Evolutionary conservation across 139 green algal genomes (phyloP).

Genomic region (Chlorella vulgaris): DNA sequence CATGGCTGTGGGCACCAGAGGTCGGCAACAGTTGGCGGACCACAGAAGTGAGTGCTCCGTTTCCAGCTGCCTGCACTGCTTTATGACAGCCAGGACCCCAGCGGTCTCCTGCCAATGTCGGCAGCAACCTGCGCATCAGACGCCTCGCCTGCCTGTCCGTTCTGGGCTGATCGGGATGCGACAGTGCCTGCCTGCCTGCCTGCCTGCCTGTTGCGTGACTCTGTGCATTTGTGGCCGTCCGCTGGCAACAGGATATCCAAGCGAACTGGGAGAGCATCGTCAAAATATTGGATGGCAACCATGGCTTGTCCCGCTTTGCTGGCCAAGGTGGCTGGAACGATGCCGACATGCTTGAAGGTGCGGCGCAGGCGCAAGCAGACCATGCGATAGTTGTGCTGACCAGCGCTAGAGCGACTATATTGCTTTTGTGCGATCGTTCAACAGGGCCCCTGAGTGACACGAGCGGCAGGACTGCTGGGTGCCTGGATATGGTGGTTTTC

Average conservation of each 20-base stretch:
- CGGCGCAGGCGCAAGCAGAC: background rate
- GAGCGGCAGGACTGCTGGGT: no score
- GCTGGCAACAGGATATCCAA: constrained; percentile 44
- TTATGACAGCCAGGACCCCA: no score
- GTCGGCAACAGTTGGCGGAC: constrained; percentile 19
- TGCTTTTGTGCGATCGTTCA: no score
- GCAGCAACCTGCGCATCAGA: no score
- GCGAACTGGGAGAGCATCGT: constrained; percentile 46
- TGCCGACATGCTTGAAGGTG: constrained; percentile 76
- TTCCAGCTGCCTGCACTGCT: no score
- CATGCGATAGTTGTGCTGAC: background rate
- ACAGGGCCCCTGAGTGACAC: no score
- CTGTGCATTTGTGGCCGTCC: background rate
- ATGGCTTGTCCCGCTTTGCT: constrained; percentile 56
- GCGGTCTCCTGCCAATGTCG: no score
- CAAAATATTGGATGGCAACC: constrained; percentile 50
- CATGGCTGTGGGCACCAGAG: constrained; percentile 61
- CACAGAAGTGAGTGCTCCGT: background rate
- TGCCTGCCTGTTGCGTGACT: background rate
- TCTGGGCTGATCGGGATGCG: no score
- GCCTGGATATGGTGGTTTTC: no score
- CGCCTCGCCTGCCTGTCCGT: no score
- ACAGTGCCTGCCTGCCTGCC: background rate
- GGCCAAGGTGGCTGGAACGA: constrained; percentile 70
- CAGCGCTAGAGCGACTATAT: background rate